These are phyloP conservation scores for Hypoxylon crocopeplum DNA, from an alignment of 495 filamentous ascomycete genomes.

Conservation along the genomic window DNA sequence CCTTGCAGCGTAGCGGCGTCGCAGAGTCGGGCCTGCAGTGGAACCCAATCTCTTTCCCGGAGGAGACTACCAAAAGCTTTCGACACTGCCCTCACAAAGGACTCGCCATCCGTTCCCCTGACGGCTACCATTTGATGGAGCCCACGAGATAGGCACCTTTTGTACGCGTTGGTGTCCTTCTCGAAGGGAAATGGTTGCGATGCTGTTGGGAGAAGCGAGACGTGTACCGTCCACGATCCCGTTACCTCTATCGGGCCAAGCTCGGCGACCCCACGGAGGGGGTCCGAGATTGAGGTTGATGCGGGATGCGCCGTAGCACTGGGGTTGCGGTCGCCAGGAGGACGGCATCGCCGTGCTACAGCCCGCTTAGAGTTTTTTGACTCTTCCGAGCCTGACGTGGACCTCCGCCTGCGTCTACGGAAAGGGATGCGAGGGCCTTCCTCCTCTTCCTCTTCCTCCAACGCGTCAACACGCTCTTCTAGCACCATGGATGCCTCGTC, in stretches of 20 bases:
- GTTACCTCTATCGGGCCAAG: slow-evolving; percentile 18
- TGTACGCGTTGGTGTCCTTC: slow-evolving; percentile 64
- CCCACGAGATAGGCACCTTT: slow-evolving; percentile 62
- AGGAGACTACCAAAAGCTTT: slow-evolving; percentile 58
- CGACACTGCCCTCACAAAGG: slow-evolving; percentile 54
- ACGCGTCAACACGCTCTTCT: slow-evolving; percentile 58
- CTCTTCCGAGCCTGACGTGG: slow-evolving; percentile 40
- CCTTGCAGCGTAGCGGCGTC: slow-evolving; percentile 60
- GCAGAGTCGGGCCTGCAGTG: slow-evolving; percentile 62
- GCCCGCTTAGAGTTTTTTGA: slow-evolving; percentile 30
- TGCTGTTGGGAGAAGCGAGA: slow-evolving; percentile 59
- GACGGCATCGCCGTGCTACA: slow-evolving; percentile 16
- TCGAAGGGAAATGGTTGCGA: slow-evolving; percentile 63
- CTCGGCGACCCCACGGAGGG: slow-evolving; percentile 6
- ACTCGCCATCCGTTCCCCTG: slow-evolving; percentile 52
- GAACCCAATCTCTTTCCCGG: slow-evolving; percentile 57
- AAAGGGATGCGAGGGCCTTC: slow-evolving; percentile 25
- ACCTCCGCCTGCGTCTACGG: slow-evolving; percentile 35
- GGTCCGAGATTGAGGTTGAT: slow-evolving; percentile 11
- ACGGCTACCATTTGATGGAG: slow-evolving; percentile 61
- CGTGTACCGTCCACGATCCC: slow-evolving; percentile 61
- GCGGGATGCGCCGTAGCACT: slow-evolving; percentile 17
- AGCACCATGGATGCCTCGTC: slow-evolving; percentile 58
- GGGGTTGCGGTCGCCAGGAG: neutral
- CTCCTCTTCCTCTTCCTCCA: slow-evolving; percentile 52